Percentiles rank a stretch among this genome's conserved stretches.
phyloP scores from a whole-genome alignment of 164 flowering plant species.

The Vitis rupestris region DNA sequence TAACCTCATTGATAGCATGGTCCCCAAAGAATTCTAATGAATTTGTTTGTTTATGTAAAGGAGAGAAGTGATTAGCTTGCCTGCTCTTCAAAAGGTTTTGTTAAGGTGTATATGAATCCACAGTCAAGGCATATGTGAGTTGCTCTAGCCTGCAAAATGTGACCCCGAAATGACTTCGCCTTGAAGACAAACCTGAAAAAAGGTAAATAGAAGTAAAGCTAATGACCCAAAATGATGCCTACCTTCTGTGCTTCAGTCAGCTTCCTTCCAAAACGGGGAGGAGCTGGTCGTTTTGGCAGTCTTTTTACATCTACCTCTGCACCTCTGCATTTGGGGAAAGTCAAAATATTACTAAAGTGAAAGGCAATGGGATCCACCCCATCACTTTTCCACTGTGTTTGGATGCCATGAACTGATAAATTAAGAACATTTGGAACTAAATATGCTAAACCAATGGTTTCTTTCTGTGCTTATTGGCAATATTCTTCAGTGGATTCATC shows the following conservation, averaged over 20 bases:
- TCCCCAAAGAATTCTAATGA: neutral
- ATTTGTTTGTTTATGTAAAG: neutral
- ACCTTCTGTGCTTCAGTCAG: slow-evolving; percentile 88
- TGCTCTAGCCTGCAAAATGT: slow-evolving; percentile 75
- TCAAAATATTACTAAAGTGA: neutral
- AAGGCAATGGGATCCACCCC: neutral
- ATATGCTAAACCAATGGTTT: no score
- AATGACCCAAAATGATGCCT: slow-evolving; percentile 11
- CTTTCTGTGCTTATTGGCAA: no score
- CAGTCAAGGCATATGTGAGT: slow-evolving; percentile 96
- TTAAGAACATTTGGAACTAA: no score
- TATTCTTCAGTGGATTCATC: no score
- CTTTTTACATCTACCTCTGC: slow-evolving; percentile 84
- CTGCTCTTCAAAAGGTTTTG: slow-evolving; percentile 92
- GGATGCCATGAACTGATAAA: no score
- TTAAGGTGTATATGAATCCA: slow-evolving; percentile 78
- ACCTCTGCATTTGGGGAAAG: slow-evolving; percentile 41
- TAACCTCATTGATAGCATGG: no score
- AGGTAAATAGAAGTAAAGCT: neutral
- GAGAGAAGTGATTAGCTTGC: slow-evolving; percentile 33
- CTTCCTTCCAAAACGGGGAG: slow-evolving; percentile 97
- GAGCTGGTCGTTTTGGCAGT: slow-evolving; percentile 91
- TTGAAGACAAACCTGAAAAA: no score
- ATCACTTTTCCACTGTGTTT: no score
- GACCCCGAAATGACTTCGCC: no score